These are phyloP conservation scores for Luvunga scandens DNA, from an alignment of 345 rosid genomes.

Conservation along the genomic window DNA sequence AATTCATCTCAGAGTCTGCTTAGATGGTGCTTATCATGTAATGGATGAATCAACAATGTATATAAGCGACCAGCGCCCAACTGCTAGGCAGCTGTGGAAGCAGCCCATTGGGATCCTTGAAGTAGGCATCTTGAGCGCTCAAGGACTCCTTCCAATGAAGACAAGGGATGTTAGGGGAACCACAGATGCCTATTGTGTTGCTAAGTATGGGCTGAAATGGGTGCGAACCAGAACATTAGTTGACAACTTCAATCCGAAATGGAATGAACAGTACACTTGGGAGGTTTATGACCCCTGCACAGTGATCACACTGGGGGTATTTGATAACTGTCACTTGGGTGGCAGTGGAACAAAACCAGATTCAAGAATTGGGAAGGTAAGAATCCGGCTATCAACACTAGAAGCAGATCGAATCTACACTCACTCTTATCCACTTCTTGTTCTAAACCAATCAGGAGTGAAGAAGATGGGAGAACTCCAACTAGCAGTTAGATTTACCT, in stretches of 20 bases:
- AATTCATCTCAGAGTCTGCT: constrained; percentile 70
- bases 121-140: constrained; percentile 79
- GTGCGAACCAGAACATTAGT: constrained; percentile 74
- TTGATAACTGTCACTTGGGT: constrained; percentile 78
- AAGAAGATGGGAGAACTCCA: constrained; percentile 93
- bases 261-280: constrained; percentile 95
- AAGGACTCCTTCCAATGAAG: constrained; percentile 77
- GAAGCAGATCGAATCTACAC: constrained; percentile 76
- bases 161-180: constrained; percentile 56
- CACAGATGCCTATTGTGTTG: constrained; percentile 83
- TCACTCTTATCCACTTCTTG: constrained; percentile 76
- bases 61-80: constrained; percentile 78
- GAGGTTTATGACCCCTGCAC: constrained; percentile 87
- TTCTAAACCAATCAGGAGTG: constrained; percentile 58
- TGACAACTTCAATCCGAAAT: constrained; percentile 66
- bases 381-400: constrained; percentile 68
- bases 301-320: constrained; percentile 75
- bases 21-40: constrained; percentile 95
- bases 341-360: constrained; percentile 51
- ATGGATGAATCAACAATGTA: constrained; percentile 87
- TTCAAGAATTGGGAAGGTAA: constrained; percentile 75
- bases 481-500: constrained; percentile 69
- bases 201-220: constrained; percentile 89
- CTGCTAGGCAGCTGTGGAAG: constrained; percentile 88
- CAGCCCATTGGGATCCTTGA: constrained; percentile 81